Evolutionary conservation across 768 basidiomycete species (phyloP), one percentile per base, ranked within the genome.

Genomic region (Psilocybe subaeruginosa): DNA sequence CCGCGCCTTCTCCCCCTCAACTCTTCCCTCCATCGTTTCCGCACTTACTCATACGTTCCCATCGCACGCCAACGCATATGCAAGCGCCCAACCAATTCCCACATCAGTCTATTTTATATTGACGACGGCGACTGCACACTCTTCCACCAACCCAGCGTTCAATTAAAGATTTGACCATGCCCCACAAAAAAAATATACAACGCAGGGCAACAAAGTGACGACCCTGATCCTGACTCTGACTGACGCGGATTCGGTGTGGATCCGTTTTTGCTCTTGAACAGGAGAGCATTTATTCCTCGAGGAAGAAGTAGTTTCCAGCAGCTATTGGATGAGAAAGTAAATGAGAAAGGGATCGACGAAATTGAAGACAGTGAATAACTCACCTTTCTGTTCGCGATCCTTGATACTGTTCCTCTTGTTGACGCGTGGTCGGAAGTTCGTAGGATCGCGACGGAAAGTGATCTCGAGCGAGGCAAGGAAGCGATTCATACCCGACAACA

Each of bases 401-500:
- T 95, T 95, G 69, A 94, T 83, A 74, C 90, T 91, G 74, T 92
- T 76, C 56, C 85, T 69, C 77, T 95, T 95, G 79, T 95, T 95
- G 29, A 95, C 93, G 45, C 93, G 87, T 39, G 93, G 93, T 45
- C 93, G 84, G 82, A 86, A 95, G 78, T 95, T 94, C 61, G 95
- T 97, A 9, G 97, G 97, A 76, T 99, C 97, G 68, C 97, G 89
- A 62, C 97, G 85, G 89, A 99, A 99, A 1, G 97, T 99, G 74
- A 99, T 97, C 76, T 99, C 95, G 12, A 99, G 82, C 9, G 92
- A 94, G 1, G 92, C 91, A 60, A 99, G 78, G 87, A 99, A 99
- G 68, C 90, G 89, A 81, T 99, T 99, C 96, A 99, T 98, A 30
- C 97, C 97, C 9, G 94, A 90, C 59, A 99, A 81, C 23, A 99